Conservation (phyloP, 352 stramenopile species). For the Aphanomyces invadans region DNA sequence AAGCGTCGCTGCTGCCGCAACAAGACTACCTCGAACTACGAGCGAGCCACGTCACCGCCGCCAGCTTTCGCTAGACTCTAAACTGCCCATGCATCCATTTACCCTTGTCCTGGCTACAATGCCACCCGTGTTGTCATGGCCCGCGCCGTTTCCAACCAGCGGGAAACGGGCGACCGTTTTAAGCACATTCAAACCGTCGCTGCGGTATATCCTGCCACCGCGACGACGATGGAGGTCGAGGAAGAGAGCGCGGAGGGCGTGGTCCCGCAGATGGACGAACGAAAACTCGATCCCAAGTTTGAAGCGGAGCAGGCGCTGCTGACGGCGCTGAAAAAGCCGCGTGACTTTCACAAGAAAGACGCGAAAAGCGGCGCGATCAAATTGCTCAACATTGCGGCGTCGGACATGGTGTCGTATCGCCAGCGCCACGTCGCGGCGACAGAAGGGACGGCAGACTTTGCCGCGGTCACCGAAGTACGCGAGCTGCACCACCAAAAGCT, state of each 20-base stretch:
- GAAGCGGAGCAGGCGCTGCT: conserved; percentile 13
- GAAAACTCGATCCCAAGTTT: conserved; percentile 24
- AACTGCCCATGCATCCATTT: not conserved
- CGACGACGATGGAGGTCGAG: not conserved
- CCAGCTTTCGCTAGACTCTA: conserved; percentile 11
- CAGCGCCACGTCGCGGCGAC: conserved; percentile 4
- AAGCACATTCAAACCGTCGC: not conserved
- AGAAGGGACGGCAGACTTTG: conserved; percentile 14
- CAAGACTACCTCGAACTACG: conserved; percentile 68
- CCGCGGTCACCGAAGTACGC: conserved; percentile 43
- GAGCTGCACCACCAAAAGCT: conserved; percentile 44
- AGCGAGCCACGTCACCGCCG: not conserved
- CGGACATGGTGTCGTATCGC: conserved; percentile 29
- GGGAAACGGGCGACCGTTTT: not conserved
- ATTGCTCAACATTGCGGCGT: conserved; percentile 16
- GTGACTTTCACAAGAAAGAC: conserved; percentile 19
- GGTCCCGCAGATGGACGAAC: not conserved
- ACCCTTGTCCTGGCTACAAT: too few species aligned
- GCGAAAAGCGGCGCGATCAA: not conserved
- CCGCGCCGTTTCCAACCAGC: too few species aligned
- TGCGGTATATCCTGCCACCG: not conserved
- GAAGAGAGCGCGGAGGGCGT: not conserved
- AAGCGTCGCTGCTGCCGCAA: conserved; percentile 72
- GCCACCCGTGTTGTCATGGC: too few species aligned
- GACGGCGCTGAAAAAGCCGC: conserved; percentile 19